Evolutionary conservation across 176 grass and related monocot genomes (phyloP), one percentile per base, ranked within the genome.

Genomic region (Oryza punctata): DNA sequence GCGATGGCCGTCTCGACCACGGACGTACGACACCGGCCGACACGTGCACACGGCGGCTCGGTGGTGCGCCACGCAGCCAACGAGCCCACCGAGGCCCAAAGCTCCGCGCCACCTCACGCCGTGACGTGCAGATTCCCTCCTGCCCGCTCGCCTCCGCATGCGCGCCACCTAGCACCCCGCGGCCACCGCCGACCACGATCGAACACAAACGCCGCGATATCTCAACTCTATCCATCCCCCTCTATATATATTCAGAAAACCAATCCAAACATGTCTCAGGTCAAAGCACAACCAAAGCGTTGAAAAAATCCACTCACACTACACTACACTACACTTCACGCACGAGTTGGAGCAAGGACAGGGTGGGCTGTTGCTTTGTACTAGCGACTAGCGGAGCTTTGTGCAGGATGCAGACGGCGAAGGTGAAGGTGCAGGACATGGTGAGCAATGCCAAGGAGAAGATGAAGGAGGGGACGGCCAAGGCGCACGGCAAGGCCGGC

Each of bases 371-470:
- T n/a, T n/a, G n/a, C n/a, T n/a, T n/a, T n/a, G n/a, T n/a, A n/a
- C n/a, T n/a, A n/a, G n/a, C n/a, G n/a, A n/a, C n/a, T n/a, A n/a
- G n/a, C n/a, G n/a, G n/a, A n/a, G n/a, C n/a, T n/a, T n/a, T n/a
- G n/a, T n/a, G n/a, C n/a, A n/a, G n/a, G n/a, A 91, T 89, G 89
- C 83, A 89, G 47, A 41, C 67, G 15, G 89, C 89, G 35, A 94
- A 86, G 89, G 86, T 85, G 82, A 94, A 84, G 92, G 63, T 13
- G 14, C 80, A 94, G 83, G 91, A 91, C 83, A 65, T 78, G 92
- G 76, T 6, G 82, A 94, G 88, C 92, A 15, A 72, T 30, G 82
- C 76, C 10, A 91, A 89, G 89, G 86, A 82, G 89, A 91, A 89
- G 86, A 52, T 75, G 92, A 84, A 84, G 83, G 80, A 91, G 50